Evolutionary conservation across 2,329 filamentous ascomycete genomes (phyloP).

Genomic region (Elsinoe ampelina): DNA sequence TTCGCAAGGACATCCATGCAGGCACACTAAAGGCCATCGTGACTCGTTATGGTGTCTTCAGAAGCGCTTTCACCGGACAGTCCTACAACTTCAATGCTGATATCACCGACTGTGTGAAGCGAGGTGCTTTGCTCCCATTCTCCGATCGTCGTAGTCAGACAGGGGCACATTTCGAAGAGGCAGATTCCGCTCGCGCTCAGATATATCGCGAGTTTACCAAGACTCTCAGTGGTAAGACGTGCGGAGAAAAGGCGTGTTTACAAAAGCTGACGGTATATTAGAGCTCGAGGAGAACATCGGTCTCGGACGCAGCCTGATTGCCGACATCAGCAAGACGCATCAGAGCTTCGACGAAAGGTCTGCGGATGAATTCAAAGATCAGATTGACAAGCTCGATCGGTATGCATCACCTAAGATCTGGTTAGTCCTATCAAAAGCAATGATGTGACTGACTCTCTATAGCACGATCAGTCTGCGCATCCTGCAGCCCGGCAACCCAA

Average conservation of each 20-base stretch:
- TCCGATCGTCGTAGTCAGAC: neutral
- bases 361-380: neutral
- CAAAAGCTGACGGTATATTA: neutral
- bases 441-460: neutral
- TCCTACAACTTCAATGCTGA: neutral
- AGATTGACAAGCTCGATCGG: neutral
- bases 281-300: neutral
- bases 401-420: neutral
- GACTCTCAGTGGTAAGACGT: neutral
- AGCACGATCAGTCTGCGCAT: neutral
- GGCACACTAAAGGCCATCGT: neutral
- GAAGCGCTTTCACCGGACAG: neutral
- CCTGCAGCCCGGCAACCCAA: neutral
- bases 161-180: neutral
- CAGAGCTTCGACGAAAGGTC: neutral
- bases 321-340: neutral
- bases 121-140: neutral
- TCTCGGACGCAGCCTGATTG: neutral
- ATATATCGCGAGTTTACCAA: neutral
- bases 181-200: neutral
- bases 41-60: neutral
- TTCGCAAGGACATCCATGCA: neutral
- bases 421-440: too few species aligned
- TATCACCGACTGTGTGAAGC: neutral
- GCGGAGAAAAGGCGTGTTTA: neutral